phyloP scores from a whole-genome alignment of 2,329 filamentous ascomycete genomes.

The Alternaria arborescens region DNA sequence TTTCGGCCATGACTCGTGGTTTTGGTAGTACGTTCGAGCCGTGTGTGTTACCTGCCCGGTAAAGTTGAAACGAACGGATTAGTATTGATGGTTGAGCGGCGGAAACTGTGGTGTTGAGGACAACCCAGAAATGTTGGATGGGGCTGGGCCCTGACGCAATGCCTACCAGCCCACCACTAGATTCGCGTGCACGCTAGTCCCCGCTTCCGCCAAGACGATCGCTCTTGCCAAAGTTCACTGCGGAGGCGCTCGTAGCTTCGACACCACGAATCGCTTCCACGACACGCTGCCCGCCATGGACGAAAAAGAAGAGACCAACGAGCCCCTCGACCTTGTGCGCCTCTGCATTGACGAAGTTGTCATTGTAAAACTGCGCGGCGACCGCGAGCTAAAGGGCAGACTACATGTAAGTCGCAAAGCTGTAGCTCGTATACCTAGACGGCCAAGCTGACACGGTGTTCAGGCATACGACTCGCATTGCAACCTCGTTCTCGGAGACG shows the following conservation, averaged over 20 bases:
- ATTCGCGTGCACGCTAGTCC: slow-evolving; percentile 18
- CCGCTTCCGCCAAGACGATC: slow-evolving; percentile 28
- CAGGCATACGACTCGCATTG: slow-evolving; percentile 99
- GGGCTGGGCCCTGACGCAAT: slow-evolving; percentile 28
- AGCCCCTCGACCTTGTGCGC: slow-evolving; percentile 95
- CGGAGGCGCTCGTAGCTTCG: slow-evolving; percentile 18
- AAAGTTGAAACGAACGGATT: neutral
- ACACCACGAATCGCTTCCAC: slow-evolving; percentile 13
- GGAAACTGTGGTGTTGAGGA: slow-evolving; percentile 7
- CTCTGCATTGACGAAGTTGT: slow-evolving; percentile 95
- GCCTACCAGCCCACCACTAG: slow-evolving; percentile 13
- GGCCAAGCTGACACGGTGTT: slow-evolving; percentile 16
- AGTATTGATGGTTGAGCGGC: neutral
- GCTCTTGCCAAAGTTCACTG: slow-evolving; percentile 28
- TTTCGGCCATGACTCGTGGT: slow-evolving; percentile 40
- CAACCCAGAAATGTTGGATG: slow-evolving; percentile 9
- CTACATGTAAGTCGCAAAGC: slow-evolving; percentile 73
- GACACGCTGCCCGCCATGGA: slow-evolving; percentile 68
- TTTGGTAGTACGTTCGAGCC: neutral
- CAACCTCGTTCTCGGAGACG: slow-evolving; percentile 94
- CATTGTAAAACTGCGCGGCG: slow-evolving; percentile 95
- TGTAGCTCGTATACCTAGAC: neutral
- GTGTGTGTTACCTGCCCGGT: neutral
- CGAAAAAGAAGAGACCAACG: slow-evolving; percentile 79
- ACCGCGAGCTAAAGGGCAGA: slow-evolving; percentile 92